Base-by-base conservation (phyloP, 352 stramenopile genomes). In the Blastocystis sp. region DNA sequence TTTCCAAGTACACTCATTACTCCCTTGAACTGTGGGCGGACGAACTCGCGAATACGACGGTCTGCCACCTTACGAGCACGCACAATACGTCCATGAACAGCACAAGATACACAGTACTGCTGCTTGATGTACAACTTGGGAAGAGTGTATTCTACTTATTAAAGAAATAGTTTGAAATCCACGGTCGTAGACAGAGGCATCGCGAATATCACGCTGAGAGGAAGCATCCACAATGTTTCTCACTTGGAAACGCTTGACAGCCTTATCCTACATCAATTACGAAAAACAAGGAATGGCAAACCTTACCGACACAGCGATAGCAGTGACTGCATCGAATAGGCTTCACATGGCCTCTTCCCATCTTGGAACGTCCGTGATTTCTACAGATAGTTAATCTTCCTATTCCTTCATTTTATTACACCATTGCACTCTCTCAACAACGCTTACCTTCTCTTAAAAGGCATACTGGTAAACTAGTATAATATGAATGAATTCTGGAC, bases 51-150 rank as follows among this genome's bases (percentile, higher is more conserved):
- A 93, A 96, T 97, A 90, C 94, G 94, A 92, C 97, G 95, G 89
- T 92, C 94, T 91, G 96, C 94, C 26, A 94, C 92, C 91, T 95
- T 98, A 91, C 97, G 95, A 91, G 95, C 97, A 94, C 97, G 96
- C 73, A 99, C 97, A 92, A 99, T 98, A 93, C 97, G 96, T 93
- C 98, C 96, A 94, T 99, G 97, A 90, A 99, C 98, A 87, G 97
- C 97, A 68, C 96, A 96, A 92, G 98, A 96, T 45, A 99, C 96
- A 92, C 96, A 98, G 95, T 99, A 99, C 93, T 98, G 98, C 95
- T 98, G 98, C 96, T 99, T 99, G 92, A 99, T 97, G 95, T 99
- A 99, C 90, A 99, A 96, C 95, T 99, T 99, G 90, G 97, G 97
- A 90, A 99, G 93, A 87, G 96, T 94, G 93, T 99, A 99, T 92